A percentile compares a stretch with the other conserved stretches of the same genome.
phyloP scores from a whole-genome alignment of 2,329 filamentous ascomycete species.

The Colletotrichum sp. region DNA sequence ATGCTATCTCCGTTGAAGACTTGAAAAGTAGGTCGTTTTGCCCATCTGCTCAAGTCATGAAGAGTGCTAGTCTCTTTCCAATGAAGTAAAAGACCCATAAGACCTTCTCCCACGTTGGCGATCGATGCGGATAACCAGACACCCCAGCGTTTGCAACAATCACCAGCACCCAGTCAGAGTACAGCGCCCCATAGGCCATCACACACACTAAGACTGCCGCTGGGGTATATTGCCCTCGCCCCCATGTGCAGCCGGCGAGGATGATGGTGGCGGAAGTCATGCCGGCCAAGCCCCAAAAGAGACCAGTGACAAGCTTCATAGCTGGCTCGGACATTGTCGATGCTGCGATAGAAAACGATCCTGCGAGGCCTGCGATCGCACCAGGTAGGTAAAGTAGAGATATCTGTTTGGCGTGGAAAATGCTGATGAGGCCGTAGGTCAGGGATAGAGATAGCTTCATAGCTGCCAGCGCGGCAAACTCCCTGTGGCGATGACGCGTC shows the following conservation, averaged over 20 bases:
- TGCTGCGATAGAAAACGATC: not conserved
- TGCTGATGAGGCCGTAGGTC: not conserved
- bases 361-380: not conserved
- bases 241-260: not conserved
- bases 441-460: not conserved
- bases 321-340: not conserved
- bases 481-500: not conserved
- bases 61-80: not conserved
- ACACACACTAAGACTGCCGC: not conserved
- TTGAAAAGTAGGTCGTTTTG: fast-evolving
- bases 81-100: not conserved
- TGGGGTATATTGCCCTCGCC: not conserved
- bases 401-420: not conserved
- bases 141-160: not conserved
- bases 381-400: not conserved
- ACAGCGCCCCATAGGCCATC: not conserved
- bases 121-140: not conserved
- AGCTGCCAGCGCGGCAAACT: not conserved
- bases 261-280: not conserved
- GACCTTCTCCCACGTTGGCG: not conserved
- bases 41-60: not conserved
- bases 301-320: not conserved
- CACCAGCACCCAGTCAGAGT: not conserved
- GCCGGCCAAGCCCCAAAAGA: not conserved
- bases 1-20: not conserved